Evolutionary conservation across 768 basidiomycete species (phyloP).

Genomic region (Amanita fuliginea): DNA sequence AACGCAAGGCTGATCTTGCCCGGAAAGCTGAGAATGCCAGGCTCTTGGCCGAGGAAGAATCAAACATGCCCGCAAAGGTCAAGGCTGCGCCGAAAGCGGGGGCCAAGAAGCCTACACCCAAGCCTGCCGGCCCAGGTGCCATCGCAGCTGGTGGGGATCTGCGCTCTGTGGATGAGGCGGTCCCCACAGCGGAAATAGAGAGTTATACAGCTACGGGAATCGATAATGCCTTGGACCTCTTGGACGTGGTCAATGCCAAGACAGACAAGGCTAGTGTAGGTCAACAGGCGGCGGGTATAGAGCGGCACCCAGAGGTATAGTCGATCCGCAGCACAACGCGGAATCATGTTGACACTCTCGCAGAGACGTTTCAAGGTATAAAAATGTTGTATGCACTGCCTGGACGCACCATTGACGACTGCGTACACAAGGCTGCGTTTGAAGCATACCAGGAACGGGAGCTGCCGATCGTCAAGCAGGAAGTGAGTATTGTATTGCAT

Average conservation of each 20-base stretch:
- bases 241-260: slow-evolving; percentile 85
- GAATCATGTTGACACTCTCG: slow-evolving; percentile 6
- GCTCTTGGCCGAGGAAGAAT: slow-evolving; percentile 84
- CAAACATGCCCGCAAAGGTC: slow-evolving; percentile 39
- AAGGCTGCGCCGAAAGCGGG: slow-evolving; percentile 57
- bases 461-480: slow-evolving; percentile 63
- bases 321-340: neutral
- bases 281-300: slow-evolving; percentile 74
- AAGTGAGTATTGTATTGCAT: slow-evolving; percentile 32
- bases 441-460: slow-evolving; percentile 86
- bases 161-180: slow-evolving; percentile 16
- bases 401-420: neutral
- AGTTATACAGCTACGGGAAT: slow-evolving; percentile 79
- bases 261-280: slow-evolving; percentile 90
- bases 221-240: slow-evolving; percentile 81
- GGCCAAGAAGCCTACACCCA: slow-evolving; percentile 31
- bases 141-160: slow-evolving; percentile 64
- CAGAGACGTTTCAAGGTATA: slow-evolving; percentile 83
- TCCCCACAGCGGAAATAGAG: slow-evolving; percentile 32
- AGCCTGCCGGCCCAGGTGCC: slow-evolving; percentile 77
- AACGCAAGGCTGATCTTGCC: slow-evolving; percentile 68
- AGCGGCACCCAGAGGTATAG: slow-evolving; percentile 85
- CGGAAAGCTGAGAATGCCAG: slow-evolving; percentile 83
- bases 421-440: slow-evolving; percentile 55
- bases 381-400: slow-evolving; percentile 5